Evolutionary conservation across 2,329 filamentous ascomycete genomes (phyloP).

Genomic region (Aschersonia sp.): DNA sequence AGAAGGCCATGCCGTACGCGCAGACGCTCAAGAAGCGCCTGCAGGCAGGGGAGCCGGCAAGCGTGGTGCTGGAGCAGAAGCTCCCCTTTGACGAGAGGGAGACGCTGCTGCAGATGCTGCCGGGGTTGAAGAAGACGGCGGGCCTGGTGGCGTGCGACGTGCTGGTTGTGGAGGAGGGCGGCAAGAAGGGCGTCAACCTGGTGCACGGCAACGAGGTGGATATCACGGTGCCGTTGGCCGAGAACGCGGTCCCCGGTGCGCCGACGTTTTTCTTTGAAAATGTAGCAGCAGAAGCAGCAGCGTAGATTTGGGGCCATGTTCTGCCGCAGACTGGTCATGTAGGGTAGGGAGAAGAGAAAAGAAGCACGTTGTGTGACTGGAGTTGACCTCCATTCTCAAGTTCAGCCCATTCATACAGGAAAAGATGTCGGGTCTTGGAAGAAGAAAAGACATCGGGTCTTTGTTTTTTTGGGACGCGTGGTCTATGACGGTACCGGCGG

Average conservation of each 20-base stretch:
- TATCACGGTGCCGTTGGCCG: constrained; percentile 42
- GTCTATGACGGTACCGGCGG: too few species aligned
- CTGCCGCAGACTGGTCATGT: neutral
- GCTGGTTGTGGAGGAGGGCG: constrained; percentile 54
- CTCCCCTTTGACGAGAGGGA: constrained; percentile 74
- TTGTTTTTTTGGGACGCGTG: too few species aligned
- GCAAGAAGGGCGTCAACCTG: constrained; percentile 46
- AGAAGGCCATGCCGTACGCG: constrained; percentile 97
- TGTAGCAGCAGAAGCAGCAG: constrained; percentile 31
- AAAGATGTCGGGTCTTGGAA: too few species aligned
- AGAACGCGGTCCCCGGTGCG: constrained; percentile 64
- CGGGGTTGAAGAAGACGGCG: constrained; percentile 60
- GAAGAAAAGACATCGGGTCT: too few species aligned
- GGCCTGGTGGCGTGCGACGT: constrained; percentile 59
- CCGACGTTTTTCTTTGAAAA: constrained; percentile 83
- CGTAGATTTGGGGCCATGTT: neutral
- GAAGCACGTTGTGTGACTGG: neutral
- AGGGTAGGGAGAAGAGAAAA: neutral
- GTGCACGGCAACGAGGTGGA: constrained; percentile 39
- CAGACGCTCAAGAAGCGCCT: constrained; percentile 76
- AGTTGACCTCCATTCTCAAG: too few species aligned
- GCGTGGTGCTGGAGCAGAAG: constrained; percentile 66
- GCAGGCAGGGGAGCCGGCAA: constrained; percentile 49
- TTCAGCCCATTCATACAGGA: too few species aligned
- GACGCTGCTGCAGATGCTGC: constrained; percentile 63